These are phyloP conservation scores for Cynanchum wilfordii DNA, from an alignment of 257 asterid species.

Conservation along the genomic window DNA sequence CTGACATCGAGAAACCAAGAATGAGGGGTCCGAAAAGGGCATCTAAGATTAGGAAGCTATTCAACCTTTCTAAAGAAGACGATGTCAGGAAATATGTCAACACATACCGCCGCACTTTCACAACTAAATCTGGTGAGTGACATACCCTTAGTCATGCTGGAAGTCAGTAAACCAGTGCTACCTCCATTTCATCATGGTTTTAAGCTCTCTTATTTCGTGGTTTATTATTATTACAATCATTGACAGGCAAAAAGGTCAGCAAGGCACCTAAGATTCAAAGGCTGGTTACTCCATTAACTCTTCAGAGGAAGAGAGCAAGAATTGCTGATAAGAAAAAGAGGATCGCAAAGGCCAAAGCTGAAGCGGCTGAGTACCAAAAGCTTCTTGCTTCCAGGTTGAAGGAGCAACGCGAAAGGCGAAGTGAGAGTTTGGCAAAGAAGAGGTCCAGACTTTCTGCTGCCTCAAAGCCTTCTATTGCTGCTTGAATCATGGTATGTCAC, in stretches of 20 bases:
- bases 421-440: constrained; percentile 77
- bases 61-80: constrained; percentile 72
- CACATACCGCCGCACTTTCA: constrained; percentile 66
- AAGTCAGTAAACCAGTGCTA: too few relatives aligned
- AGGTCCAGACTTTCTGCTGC: constrained; percentile 63
- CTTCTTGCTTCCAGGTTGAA: constrained; percentile 65
- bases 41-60: constrained; percentile 71
- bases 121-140: constrained; percentile 50
- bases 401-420: constrained; percentile 72
- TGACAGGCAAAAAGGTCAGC: constrained; percentile 61
- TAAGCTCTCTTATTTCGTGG: neutral
- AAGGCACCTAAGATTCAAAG: constrained; percentile 81
- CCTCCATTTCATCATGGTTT: neutral
- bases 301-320: constrained; percentile 80
- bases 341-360: constrained; percentile 64
- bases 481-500: constrained; percentile 18
- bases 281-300: constrained; percentile 69
- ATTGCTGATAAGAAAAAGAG: constrained; percentile 70
- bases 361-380: constrained; percentile 72
- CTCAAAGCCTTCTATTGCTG: constrained; percentile 42
- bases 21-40: constrained; percentile 92
- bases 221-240: neutral
- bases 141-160: neutral
- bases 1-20: constrained; percentile 71
- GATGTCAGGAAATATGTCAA: constrained; percentile 76